A percentile compares a stretch with the other conserved stretches of the same genome.
Evolutionary conservation across 805 yeast genomes (phyloP).

Genomic region (Candida namnaoensis): DNA sequence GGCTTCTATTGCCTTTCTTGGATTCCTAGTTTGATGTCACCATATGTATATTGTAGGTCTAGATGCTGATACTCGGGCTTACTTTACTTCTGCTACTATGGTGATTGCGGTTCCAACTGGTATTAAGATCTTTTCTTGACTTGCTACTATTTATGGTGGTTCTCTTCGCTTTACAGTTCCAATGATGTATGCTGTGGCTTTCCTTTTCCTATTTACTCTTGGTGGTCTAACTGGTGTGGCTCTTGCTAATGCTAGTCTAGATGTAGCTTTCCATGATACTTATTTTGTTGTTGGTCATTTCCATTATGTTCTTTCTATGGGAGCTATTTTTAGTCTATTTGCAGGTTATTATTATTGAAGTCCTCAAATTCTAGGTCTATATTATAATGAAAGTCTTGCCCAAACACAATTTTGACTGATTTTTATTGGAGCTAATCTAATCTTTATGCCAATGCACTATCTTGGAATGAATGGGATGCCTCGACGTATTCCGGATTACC

Average conservation of each 20-base stretch:
- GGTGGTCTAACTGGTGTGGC: constrained; percentile 14
- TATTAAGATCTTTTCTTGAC: constrained; percentile 6
- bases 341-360: constrained; percentile 10
- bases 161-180: constrained; percentile 5
- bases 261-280: constrained; percentile 12
- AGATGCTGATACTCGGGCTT: constrained; percentile 16
- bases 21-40: constrained; percentile 14
- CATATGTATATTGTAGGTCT: constrained; percentile 20
- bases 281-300: constrained; percentile 4
- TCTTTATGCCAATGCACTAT: constrained; percentile 9
- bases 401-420: constrained; percentile 7
- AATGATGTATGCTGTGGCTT: constrained; percentile 9
- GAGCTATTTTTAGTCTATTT: constrained; percentile 8
- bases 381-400: constrained; percentile 5
- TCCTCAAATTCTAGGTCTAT: constrained; percentile 6
- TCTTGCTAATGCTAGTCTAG: constrained; percentile 10
- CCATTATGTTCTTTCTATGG: constrained; percentile 10
- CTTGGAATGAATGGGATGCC: constrained; percentile 9
- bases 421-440: constrained; percentile 6
- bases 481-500: constrained; percentile 10
- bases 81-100: constrained; percentile 13
- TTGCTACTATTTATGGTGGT: constrained; percentile 9
- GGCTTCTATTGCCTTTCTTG: constrained; percentile 11
- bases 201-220: constrained; percentile 12
- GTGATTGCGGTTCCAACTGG: constrained; percentile 7